Evolutionary conservation across 805 yeast species (phyloP), one percentile per base, ranked within the genome.

Genomic region (Wickerhamiella alocasiicola): DNA sequence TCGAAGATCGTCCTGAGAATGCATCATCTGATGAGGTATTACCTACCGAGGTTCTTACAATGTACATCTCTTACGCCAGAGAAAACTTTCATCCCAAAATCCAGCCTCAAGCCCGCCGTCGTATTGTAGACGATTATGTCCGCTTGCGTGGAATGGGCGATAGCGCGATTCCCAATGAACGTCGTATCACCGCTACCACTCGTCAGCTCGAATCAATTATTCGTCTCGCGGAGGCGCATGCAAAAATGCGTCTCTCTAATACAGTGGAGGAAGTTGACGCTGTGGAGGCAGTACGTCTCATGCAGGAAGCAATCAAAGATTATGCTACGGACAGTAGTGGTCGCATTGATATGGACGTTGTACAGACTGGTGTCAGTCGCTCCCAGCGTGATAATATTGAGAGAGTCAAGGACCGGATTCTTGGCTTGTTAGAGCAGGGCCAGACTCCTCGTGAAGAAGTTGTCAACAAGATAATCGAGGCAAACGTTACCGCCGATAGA

Each of bases 281-380:
- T 5, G 68, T 70, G 45, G 99, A 91, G 58, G 94, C 97, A 0
- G 96, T 87, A 2, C 72, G 99, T 49, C 67, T 91, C 49, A 91
- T 88, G 56, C 77, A 81, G 52, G 74, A 94, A 3, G 99, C 99
- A 11, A 82, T 91, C 49, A 91, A 91, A 59, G 97, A 91, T 49
- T 91, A 91, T 58, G 99, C 99, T 12, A 91, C 95, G 2, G 99
- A 91, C 63, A 98, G 98, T 18, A 88, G 98, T 0, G 99, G 99
- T 23, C 74, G 91, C 53, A 91, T 91, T 49, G 98, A 91, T 57
- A 85, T 91, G 95, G 95, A 85, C 58, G 67, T 91, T 57, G 87
- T 91, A 21, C 96, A 88, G 63, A 91, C 97, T 0, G 98, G 97
- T 17, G 30, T 25, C 12, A 20, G 29, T 13, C 41, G 41, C 16